Base-by-base conservation (phyloP, 805 yeast genomes). In the Lipomyces anomalus region DNA sequence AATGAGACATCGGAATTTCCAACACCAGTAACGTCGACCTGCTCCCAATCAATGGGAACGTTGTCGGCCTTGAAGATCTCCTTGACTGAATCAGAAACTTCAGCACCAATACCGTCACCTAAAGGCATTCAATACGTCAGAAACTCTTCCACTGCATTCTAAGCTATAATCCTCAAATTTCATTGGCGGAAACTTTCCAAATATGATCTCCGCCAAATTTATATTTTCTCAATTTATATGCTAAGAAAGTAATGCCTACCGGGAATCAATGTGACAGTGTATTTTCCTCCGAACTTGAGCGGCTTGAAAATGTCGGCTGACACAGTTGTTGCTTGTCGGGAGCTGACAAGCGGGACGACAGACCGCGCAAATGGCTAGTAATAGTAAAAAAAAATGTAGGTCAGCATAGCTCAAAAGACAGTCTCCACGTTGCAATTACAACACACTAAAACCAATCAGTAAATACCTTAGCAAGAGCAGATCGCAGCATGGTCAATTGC, bases 21-120 rank as follows among this genome's bases (percentile, higher is more conserved):
- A 9, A 80, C 71, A 53, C 84, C 81, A 58, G 84, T 84, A 52
- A 84, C 79, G 44, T 69, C 59, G 55, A 63, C 69, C 67, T 67
- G 74, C 64, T 92, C 97, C 84, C 92, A 92, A 59, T 88, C 95
- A 57, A 90, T 81, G 58, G 98, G 98, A 36, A 92, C 83, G 57
- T 78, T 79, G 69, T 84, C 88, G 53, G 86, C 78, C 64, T 80
- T 76, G 75, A 90, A 90, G 65, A 90, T 84, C 57, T 86, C 78
- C 67, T 84, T 81, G 50, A 90, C 98, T 22, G 97, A 84, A 67
- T 84, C 90, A 48, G 97, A 83, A 65, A 89, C 85, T 73, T 89
- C 96, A 64, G 82, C 82, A 68, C 98, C 98, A 57, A 89, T 84
- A 78, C 97, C 97, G 66, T 90, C 98, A 70, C 98, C 96, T 60